Evolutionary conservation across 345 rosid genomes (phyloP).

Genomic region (Xanthoceras sorbifolium): DNA sequence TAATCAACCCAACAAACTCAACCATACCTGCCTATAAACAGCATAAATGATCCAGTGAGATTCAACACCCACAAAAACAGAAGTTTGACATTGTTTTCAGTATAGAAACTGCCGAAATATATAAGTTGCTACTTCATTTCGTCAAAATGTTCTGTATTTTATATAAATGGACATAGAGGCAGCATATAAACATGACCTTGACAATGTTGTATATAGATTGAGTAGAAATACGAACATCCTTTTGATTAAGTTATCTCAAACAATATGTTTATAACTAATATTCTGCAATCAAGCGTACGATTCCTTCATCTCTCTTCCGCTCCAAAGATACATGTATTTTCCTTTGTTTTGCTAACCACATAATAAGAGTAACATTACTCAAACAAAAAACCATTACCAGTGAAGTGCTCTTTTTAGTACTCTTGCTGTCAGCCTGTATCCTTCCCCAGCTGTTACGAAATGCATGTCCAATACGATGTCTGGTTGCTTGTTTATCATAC

Average conservation of each 20-base stretch:
- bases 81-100: background rate
- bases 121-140: background rate
- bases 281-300: no score
- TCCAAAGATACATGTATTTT: background rate
- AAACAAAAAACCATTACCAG: conserved; percentile 50
- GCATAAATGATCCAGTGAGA: conserved; percentile 14
- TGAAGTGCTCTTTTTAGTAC: conserved; percentile 65
- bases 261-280: no score
- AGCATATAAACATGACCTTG: no score
- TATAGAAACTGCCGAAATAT: background rate
- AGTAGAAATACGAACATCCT: background rate
- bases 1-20: conserved; percentile 91
- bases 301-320: background rate
- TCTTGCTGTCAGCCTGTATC: conserved; percentile 63
- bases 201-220: background rate
- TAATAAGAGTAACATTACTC: conserved; percentile 6
- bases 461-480: conserved; percentile 70
- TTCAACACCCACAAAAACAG: conserved; percentile 12
- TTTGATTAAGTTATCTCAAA: no score
- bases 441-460: conserved; percentile 94
- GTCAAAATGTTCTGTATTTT: background rate
- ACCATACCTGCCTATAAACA: conserved; percentile 89
- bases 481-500: conserved; percentile 55
- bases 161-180: no score
- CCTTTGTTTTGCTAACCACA: background rate